phyloP scores from a whole-genome alignment of 2,329 filamentous ascomycete genomes.

The Microdochium trichocladiopsis region DNA sequence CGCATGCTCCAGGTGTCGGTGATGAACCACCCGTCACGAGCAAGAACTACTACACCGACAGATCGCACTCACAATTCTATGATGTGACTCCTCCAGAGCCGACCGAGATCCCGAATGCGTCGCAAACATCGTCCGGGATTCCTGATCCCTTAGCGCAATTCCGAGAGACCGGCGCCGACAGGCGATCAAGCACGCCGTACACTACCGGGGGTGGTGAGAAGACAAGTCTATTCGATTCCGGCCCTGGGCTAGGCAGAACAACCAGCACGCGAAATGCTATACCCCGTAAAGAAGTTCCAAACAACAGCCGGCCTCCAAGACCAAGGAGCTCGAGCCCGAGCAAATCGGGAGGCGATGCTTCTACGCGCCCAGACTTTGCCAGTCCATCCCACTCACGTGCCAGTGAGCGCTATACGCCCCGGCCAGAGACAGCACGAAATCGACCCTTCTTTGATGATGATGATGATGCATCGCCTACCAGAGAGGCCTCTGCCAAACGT shows the following conservation, averaged over 20 bases:
- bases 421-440: background rate
- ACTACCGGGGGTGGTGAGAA: constrained; percentile 49
- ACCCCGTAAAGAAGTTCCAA: constrained; percentile 17
- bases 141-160: constrained; percentile 43
- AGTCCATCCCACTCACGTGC: background rate
- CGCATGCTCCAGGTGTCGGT: constrained; percentile 36
- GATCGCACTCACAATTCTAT: constrained; percentile 9
- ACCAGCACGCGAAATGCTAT: constrained; percentile 34
- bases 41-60: constrained; percentile 41
- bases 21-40: constrained; percentile 46
- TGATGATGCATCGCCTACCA: background rate
- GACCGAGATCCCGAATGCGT: background rate
- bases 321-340: constrained; percentile 12
- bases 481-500: background rate
- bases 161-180: constrained; percentile 34
- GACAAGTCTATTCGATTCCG: constrained; percentile 47
- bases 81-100: background rate
- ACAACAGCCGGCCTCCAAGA: constrained; percentile 13
- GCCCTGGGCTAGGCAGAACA: constrained; percentile 31
- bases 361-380: background rate
- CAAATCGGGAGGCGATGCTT: constrained; percentile 8
- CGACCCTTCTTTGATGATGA: background rate
- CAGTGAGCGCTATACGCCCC: background rate
- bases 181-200: constrained; percentile 52
- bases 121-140: constrained; percentile 11